Evolutionary conservation across 768 basidiomycete genomes (phyloP), one percentile per base, ranked within the genome.

Genomic region (Mycena galericulata): DNA sequence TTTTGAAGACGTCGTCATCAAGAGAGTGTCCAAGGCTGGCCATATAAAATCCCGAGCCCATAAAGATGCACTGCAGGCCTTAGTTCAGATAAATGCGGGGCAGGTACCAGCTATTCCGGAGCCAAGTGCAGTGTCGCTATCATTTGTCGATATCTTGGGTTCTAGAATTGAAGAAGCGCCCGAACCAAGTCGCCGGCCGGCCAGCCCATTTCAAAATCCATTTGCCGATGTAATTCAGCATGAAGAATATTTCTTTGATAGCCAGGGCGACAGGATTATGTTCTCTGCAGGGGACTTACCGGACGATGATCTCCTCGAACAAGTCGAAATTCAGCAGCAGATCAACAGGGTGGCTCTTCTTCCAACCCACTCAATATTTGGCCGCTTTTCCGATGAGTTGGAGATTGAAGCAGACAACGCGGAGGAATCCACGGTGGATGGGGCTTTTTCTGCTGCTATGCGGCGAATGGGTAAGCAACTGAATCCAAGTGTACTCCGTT

Each of bases 111-210:
- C 18, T 34, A 24, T 41, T 40, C 36, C n/a, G 15, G 54, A 40
- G 24, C 43, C 57, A 30, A 41, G 20, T 11, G 26, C 57, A 15
- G 57, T 27, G 5, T 11, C 27, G 14, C 17, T 59, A 20, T 46
- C 57, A 4, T 59, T 59, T 34, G 43, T 59, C 18, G 57, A 59
- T 27, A 29, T 59, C 20, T 20, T 59, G 43, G 57, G 57, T 14
- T 1, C 4, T 12, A 22, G 29, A 46, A 6, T 4, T 1, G 26
- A 32, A 9, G 30, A 32, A 59, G 6, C 57, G 32, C 12, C 9
- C 11, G 57, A 59, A 59, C 57, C 57, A 32, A 59, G 43, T 14
- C 41, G 22, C 41, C 17, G 57, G 22, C 20, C 57, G 14, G 43
- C 57, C 4, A 59, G 57, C 30, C 57, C 57, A 3, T 47, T 8